Base-by-base conservation (phyloP, 1,284 basidiomycete species). In the Ganoderma multipileum region DNA sequence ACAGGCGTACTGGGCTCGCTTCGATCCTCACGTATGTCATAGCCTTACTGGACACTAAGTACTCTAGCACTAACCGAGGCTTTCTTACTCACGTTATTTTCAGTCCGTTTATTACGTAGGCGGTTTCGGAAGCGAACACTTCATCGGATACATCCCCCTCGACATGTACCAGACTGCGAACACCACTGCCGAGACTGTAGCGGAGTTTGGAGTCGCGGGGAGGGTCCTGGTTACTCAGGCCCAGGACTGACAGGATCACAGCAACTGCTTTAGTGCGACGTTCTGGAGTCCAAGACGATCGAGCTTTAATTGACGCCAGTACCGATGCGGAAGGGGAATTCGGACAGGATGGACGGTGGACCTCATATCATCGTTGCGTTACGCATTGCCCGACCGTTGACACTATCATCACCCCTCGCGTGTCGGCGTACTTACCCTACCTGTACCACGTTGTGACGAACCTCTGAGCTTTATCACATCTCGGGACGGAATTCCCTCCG, bases 81-180 rank as follows among this genome's bases (percentile, higher is more conserved):
- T 42, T 60, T 59, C 38, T 30, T 38, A n/a, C 54, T 64, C 47
- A 61, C 63, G 68, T 30, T 62, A 54, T 33, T 39, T 26, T 16
- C 70, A 87, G 83, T 84, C 83, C 65, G 80, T 90, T 26, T 91
- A 90, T 77, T 91, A 89, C 72, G 87, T 91, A 9, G 89, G 89
- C 26, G 89, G 89, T 4, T 91, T 91, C 73, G 89, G 89, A 44
- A 86, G 83, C 71, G 79, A 81, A 68, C 87, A 90, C 72, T 88
- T 86, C 75, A 89, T 89, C 66, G 86, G 88, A 2, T 84, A 86
- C 75, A 84, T 89, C 33, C 87, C 87, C 0, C 76, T 86, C 20
- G 79, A 83, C 6, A 71, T 87, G 63, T 90, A 88, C 75, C 84
- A 85, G 65, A 67, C 61, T 16, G 76, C 78, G 11, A 59, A 55